Evolutionary conservation across 2,329 filamentous ascomycete genomes (phyloP).

Genomic region (Atkinsonella texensis): DNA sequence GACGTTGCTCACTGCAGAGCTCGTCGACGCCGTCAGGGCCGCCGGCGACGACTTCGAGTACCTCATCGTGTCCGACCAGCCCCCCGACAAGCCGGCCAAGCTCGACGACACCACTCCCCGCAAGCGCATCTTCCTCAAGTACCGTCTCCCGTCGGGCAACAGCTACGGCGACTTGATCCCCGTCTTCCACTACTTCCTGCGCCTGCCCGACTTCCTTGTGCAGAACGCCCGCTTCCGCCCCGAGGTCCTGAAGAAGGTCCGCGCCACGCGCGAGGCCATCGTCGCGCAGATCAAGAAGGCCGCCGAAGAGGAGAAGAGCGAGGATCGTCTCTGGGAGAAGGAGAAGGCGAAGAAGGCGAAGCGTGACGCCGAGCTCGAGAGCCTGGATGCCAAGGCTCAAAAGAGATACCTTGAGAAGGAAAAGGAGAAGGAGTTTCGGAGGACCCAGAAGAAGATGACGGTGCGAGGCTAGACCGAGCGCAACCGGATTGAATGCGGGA

Average conservation of each 20-base stretch:
- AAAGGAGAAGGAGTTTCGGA: slow-evolving; percentile 58
- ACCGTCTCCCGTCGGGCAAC: slow-evolving; percentile 52
- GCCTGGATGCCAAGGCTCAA: slow-evolving; percentile 69
- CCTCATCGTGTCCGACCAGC: slow-evolving; percentile 81
- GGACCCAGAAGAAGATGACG: slow-evolving; percentile 42
- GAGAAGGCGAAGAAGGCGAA: slow-evolving; percentile 78
- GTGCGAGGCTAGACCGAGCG: slow-evolving; percentile 30
- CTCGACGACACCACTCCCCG: slow-evolving; percentile 72
- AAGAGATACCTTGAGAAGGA: slow-evolving; percentile 77
- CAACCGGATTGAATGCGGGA: background rate
- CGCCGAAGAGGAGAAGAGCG: slow-evolving; percentile 68
- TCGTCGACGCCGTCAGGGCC: slow-evolving; percentile 64
- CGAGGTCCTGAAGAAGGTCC: slow-evolving; percentile 79
- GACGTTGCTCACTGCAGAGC: slow-evolving; percentile 71
- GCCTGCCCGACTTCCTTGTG: slow-evolving; percentile 73
- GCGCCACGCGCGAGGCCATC: slow-evolving; percentile 66
- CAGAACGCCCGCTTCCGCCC: slow-evolving; percentile 72
- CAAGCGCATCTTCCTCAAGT: slow-evolving; percentile 77
- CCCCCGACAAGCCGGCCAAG: slow-evolving; percentile 70
- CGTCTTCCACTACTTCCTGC: slow-evolving; percentile 71
- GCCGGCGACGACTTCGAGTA: slow-evolving; percentile 75
- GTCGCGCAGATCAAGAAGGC: slow-evolving; percentile 67
- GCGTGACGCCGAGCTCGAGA: slow-evolving; percentile 69
- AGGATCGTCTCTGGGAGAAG: slow-evolving; percentile 60
- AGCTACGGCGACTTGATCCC: slow-evolving; percentile 56